Conservation (phyloP, 805 yeast genomes). For the Maudiozyma turicensis region DNA sequence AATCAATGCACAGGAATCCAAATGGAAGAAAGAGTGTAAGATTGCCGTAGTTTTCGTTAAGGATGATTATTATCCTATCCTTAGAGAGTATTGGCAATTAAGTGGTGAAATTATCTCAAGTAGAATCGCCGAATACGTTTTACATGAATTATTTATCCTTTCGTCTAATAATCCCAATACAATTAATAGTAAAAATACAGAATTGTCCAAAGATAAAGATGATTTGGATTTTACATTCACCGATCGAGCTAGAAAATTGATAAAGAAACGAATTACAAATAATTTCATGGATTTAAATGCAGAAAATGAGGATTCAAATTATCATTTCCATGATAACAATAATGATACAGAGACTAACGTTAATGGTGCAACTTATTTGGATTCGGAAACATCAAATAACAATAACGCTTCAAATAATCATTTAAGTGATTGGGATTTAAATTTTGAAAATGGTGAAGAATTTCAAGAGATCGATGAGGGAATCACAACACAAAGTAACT, state of each 20-base stretch:
- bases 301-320: slow-evolving; percentile 15
- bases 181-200: not conserved
- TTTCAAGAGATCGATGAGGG: not conserved
- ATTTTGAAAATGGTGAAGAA: slow-evolving; percentile 2
- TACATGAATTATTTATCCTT: slow-evolving; percentile 42
- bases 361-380: slow-evolving; percentile 4
- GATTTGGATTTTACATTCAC: slow-evolving; percentile 65
- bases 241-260: slow-evolving; percentile 61
- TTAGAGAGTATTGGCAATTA: slow-evolving; percentile 93
- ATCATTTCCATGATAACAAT: slow-evolving; percentile 7
- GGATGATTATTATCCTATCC: slow-evolving; percentile 43
- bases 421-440: slow-evolving; percentile 2
- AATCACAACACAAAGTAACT: not conserved
- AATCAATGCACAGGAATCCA: slow-evolving; percentile 44
- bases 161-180: slow-evolving; percentile 24
- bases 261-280: slow-evolving; percentile 67
- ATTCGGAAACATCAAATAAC: slow-evolving; percentile 2
- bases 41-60: slow-evolving; percentile 78
- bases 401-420: not conserved
- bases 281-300: slow-evolving; percentile 37
- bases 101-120: slow-evolving; percentile 95
- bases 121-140: slow-evolving; percentile 74
- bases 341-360: slow-evolving; percentile 4
- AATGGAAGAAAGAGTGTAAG: slow-evolving; percentile 52
- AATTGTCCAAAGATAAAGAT: not conserved